phyloP scores from a whole-genome alignment of 768 basidiomycete species.

The Leccinum incarnatum region DNA sequence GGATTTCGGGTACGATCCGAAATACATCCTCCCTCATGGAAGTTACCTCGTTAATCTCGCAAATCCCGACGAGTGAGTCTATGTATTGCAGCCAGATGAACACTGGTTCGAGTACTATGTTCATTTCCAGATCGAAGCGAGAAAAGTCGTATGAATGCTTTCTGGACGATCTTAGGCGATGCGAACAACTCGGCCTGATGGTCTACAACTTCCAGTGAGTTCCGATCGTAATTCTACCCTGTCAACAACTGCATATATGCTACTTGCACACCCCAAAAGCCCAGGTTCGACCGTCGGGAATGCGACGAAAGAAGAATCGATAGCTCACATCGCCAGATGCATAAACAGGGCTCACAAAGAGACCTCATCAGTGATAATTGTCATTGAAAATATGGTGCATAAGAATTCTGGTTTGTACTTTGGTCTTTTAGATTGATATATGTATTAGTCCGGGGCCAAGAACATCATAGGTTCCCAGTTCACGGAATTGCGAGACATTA shows the following conservation, averaged over 20 bases:
- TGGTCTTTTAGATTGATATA: background rate
- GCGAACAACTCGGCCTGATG: constrained; percentile 69
- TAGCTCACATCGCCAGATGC: constrained; percentile 63
- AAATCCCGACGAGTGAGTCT: constrained; percentile 69
- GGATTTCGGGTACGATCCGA: constrained; percentile 56
- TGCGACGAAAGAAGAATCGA: constrained; percentile 57
- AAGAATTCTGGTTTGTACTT: background rate
- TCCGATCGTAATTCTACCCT: background rate
- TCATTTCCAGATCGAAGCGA: constrained; percentile 50
- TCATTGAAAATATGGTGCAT: constrained; percentile 84
- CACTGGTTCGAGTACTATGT: background rate
- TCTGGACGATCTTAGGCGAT: constrained; percentile 75
- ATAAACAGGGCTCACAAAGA: constrained; percentile 71
- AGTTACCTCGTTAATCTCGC: constrained; percentile 85
- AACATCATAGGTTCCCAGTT: constrained; percentile 78
- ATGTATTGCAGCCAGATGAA: background rate
- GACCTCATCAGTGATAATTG: constrained; percentile 55
- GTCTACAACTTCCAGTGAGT: constrained; percentile 87
- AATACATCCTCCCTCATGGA: constrained; percentile 77
- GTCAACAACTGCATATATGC: background rate
- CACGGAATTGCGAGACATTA: constrained; percentile 64
- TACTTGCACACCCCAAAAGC: constrained; percentile 34
- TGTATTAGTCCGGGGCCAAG: constrained; percentile 65
- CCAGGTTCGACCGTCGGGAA: constrained; percentile 83
- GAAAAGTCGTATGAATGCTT: constrained; percentile 77